Evolutionary conservation across 306 rosid genomes (phyloP).

Genomic region (Erythrophleum fordii): DNA sequence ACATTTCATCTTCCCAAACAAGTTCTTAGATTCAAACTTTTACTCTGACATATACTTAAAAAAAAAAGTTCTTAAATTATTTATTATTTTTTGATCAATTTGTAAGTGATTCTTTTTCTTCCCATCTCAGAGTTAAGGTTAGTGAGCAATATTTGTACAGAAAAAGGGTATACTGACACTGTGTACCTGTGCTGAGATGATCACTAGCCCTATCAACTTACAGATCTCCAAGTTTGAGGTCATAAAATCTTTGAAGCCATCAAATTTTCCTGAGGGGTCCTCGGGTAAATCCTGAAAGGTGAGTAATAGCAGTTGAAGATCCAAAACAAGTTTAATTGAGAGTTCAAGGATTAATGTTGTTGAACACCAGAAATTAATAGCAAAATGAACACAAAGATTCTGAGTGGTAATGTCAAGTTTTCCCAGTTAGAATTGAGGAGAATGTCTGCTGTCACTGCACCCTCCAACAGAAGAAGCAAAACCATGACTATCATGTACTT

Average conservation of each 20-base stretch:
- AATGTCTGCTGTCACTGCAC: conserved; percentile 48
- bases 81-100: not conserved
- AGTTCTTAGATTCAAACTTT: too few species aligned
- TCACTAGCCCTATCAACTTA: conserved; percentile 39
- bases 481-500: conserved; percentile 42
- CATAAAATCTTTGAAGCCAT: not conserved
- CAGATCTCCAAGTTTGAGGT: conserved; percentile 38
- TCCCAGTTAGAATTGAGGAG: conserved; percentile 52
- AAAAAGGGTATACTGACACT: not conserved
- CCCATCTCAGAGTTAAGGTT: not conserved
- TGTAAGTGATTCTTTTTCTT: not conserved
- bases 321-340: not conserved
- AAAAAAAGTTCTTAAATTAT: too few species aligned
- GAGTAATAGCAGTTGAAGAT: not conserved
- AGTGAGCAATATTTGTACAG: not conserved
- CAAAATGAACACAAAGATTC: not conserved
- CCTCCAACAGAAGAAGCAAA: conserved; percentile 46
- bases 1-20: too few species aligned
- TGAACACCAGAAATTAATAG: not conserved
- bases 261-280: conserved; percentile 15
- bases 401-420: conserved; percentile 34
- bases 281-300: not conserved
- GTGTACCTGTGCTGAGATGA: conserved; percentile 46
- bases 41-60: too few species aligned
- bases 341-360: not conserved